Percentiles rank a stretch among this genome's conserved stretches.
phyloP scores from a whole-genome alignment of 1,284 basidiomycete species.

The Volvariella volvacea region DNA sequence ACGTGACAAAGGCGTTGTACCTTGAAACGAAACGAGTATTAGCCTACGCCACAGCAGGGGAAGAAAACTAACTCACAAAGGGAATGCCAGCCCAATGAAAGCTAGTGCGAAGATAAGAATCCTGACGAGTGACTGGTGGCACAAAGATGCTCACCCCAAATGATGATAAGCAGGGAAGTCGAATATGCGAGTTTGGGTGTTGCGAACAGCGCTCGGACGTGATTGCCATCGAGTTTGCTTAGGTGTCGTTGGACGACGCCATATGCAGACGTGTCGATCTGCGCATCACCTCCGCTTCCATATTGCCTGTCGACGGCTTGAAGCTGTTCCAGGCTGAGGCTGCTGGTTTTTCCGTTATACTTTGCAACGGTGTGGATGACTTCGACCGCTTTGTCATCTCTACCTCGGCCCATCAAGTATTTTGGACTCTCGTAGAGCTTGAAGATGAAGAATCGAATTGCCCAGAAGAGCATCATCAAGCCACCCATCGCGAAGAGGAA shows the following conservation, averaged over 20 bases:
- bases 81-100: conserved; percentile 55
- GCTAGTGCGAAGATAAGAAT: conserved; percentile 14
- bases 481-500: conserved; percentile 20
- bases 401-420: conserved; percentile 47
- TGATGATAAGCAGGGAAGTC: conserved; percentile 42
- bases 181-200: conserved; percentile 43
- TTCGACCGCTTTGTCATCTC: conserved; percentile 48
- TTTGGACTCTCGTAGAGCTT: conserved; percentile 57
- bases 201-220: conserved; percentile 45
- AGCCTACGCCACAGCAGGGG: conserved; percentile 20
- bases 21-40: conserved; percentile 21
- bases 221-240: conserved; percentile 12
- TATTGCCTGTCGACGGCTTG: conserved; percentile 18
- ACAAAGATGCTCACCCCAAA: conserved; percentile 34
- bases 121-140: neutral
- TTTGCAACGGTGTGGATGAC: conserved; percentile 44
- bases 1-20: too few species aligned
- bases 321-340: conserved; percentile 39
- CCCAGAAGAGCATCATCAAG: conserved; percentile 39
- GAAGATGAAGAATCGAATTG: conserved; percentile 38
- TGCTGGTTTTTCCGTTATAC: conserved; percentile 41
- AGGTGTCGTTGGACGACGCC: conserved; percentile 5
- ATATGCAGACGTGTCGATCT: too few species aligned
- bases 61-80: conserved; percentile 49
- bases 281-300: conserved; percentile 9